Evolutionary conservation across 129 eudicot species (phyloP), one percentile per base, ranked within the genome.

Genomic region (Helianthus tuberosus): DNA sequence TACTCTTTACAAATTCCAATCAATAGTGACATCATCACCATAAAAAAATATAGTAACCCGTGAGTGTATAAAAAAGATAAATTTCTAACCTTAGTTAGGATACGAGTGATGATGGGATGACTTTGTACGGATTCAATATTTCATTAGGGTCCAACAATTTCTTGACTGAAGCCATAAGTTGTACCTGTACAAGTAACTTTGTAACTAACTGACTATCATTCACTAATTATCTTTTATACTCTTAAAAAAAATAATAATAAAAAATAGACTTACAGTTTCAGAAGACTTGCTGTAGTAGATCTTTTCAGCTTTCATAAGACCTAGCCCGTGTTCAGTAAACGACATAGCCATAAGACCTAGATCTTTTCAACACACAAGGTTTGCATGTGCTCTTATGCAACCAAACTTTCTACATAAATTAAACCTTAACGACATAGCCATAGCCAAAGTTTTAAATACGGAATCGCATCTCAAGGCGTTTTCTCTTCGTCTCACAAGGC

Each of bases 301-400:
- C 79, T 91, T 91, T 68, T 91, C 90, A 57, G 99, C 99, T 85
- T 95, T 95, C 96, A 89, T 89, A 61, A 89, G 79, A 63, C 99
- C 99, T 62, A 95, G 71, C 62, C 99, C 99, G 66, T 95, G 97
- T 84, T 95, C 99, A 57, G 99, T n/a, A n/a, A n/a, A n/a, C n/a
- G n/a, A n/a, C n/a, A n/a, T n/a, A n/a, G n/a, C n/a, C n/a, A n/a
- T n/a, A n/a, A n/a, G n/a, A n/a, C n/a, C n/a, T n/a, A n/a, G n/a
- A n/a, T n/a, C n/a, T n/a, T n/a, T n/a, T n/a, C n/a, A n/a, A 81
- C 85, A 94, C 68, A 83, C 93, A 86, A 49, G 85, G 77, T 70
- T 75, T 89, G 57, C 97, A 97, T 3, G 93, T 81, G 25, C 69
- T 64, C 81, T 84, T 88, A 52, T 94, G 91, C 82, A 94, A 69